These are phyloP conservation scores for Pleurotus tuoliensis DNA, from an alignment of 768 basidiomycete species.

Conservation along the genomic window DNA sequence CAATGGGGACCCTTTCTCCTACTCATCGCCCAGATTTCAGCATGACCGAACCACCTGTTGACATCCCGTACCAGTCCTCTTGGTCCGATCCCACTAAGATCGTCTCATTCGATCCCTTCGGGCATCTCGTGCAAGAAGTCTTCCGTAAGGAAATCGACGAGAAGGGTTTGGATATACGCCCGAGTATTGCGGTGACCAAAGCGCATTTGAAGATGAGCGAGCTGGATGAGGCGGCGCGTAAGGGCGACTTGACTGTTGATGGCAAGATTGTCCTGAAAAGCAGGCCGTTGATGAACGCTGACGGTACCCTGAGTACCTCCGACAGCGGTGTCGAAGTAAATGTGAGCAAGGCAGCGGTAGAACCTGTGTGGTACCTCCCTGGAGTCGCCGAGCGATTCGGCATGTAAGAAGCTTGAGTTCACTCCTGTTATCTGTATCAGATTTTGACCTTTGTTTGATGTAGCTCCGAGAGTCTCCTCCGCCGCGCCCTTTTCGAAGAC, in stretches of 20 bases:
- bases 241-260: conserved; percentile 72
- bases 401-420: conserved; percentile 52
- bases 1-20: conserved; percentile 78
- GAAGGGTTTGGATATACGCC: conserved; percentile 77
- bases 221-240: conserved; percentile 75
- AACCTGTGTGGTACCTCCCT: conserved; percentile 95
- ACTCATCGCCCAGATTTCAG: conserved; percentile 80
- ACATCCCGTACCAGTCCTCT: conserved; percentile 67
- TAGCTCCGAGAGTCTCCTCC: conserved; percentile 79
- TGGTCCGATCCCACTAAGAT: conserved; percentile 82
- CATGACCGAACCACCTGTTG: conserved; percentile 80
- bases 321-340: conserved; percentile 83
- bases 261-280: conserved; percentile 79
- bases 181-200: conserved; percentile 90
- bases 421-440: background rate
- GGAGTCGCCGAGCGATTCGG: conserved; percentile 92
- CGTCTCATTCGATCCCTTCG: conserved; percentile 92
- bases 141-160: conserved; percentile 61
- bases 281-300: conserved; percentile 55
- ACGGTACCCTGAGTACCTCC: conserved; percentile 52
- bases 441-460: background rate
- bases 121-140: conserved; percentile 76
- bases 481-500: conserved; percentile 93
- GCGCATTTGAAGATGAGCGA: conserved; percentile 95
- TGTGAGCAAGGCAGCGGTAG: conserved; percentile 91